Evolutionary conservation across 2,329 filamentous ascomycete genomes (phyloP), one percentile per base, ranked within the genome.

Genomic region (Cryphonectria nitschkei): DNA sequence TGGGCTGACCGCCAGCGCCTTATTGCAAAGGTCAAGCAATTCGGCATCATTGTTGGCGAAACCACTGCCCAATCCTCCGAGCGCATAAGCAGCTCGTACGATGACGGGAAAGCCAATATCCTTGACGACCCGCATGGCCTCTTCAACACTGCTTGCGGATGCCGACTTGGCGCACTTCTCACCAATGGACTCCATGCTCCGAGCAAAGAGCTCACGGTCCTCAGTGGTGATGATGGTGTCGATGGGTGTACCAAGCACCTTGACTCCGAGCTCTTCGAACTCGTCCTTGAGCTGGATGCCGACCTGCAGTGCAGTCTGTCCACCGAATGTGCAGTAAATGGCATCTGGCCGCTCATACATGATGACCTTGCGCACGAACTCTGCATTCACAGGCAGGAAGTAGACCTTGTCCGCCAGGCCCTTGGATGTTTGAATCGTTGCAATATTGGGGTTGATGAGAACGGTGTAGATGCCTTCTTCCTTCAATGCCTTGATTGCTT

Each of bases 171-270:
- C 96, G 78, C 95, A 98, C 82, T 98, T 98, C 83, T 98, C 96
- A 73, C 93, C 93, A 78, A 99, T 98, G 0, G 94, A 96, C 79
- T 98, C 95, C 95, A 99, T 98, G 85, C 94, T 97, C 74, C 95
- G 92, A 68, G 96, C 96, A 78, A 99, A 99, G 58, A 98, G 88
- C 84, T 99, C 96, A 81, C 96, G 93, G 78, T 99, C 96, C 82
- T 99, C 96, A 0, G 96, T 99, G 32, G 95, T 98, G 82, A 98
- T 97, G 82, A 99, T 97, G 64, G 96, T 98, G 60, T 98, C 93
- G 73, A 99, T 98, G 16, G 95, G 95, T 7, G 96, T 99, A 81
- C 96, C 96, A 22, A 99, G 88, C 60, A 99, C 95, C 83, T 94
- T 92, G 77, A 99, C 95, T 61, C 96, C 96, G 6, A 98, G 92